Percentiles rank a stretch among this genome's conserved stretches.
Evolutionary conservation across 192 early-diverging fungal genomes (phyloP).

Genomic region (Spizellomyces sp.): DNA sequence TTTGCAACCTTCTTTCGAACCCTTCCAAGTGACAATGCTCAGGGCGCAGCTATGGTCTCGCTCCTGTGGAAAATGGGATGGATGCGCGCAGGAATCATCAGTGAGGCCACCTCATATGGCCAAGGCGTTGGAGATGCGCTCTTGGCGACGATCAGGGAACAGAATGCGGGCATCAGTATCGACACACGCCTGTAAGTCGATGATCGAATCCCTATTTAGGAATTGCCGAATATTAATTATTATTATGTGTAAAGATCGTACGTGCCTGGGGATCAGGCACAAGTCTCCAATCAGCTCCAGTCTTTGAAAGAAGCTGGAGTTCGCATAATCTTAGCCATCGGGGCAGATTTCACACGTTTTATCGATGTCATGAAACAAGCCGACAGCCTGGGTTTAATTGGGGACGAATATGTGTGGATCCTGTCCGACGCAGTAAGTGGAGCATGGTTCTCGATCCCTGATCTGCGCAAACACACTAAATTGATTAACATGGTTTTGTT

Average conservation of each 20-base stretch:
- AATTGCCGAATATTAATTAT: background rate
- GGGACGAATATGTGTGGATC: slow-evolving; percentile 17
- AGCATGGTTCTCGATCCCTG: too few species aligned
- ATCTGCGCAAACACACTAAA: too few species aligned
- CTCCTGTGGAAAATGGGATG: slow-evolving; percentile 30
- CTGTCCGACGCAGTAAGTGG: background rate
- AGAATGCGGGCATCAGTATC: background rate
- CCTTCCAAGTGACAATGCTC: slow-evolving; percentile 32
- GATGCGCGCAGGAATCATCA: slow-evolving; percentile 8
- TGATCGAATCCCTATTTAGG: background rate
- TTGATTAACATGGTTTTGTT: too few species aligned
- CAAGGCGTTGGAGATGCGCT: background rate
- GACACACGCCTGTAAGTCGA: background rate
- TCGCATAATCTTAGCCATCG: slow-evolving; percentile 7
- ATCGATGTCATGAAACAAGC: background rate
- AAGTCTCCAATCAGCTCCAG: background rate
- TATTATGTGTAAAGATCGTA: background rate
- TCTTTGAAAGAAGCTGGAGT: slow-evolving; percentile 7
- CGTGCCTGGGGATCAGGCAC: background rate
- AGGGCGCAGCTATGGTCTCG: slow-evolving; percentile 31
- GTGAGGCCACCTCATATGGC: background rate
- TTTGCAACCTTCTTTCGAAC: slow-evolving; percentile 49
- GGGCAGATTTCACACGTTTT: background rate
- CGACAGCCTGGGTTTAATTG: slow-evolving; percentile 7
- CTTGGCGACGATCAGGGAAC: background rate